Conservation (phyloP, 1,139 yeast genomes). For the Meyerozyma smithsonii region DNA sequence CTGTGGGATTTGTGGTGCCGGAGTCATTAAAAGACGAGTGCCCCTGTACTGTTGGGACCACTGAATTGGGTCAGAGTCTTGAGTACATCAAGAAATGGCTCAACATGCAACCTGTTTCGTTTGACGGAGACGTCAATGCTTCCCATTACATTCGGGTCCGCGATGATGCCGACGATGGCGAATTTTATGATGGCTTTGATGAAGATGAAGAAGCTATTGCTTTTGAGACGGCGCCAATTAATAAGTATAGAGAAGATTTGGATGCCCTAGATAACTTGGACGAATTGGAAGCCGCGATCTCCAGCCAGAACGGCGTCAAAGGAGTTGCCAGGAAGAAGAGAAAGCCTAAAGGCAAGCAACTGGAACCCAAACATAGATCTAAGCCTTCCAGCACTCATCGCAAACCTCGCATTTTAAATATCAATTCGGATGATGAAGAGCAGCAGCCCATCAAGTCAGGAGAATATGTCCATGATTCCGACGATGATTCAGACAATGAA, state of each 20-base stretch:
- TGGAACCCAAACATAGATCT: background rate
- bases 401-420: constrained; percentile 15
- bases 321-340: constrained; percentile 22
- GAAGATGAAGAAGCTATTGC: constrained; percentile 26
- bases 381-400: constrained; percentile 10
- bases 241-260: constrained; percentile 14
- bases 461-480: constrained; percentile 57
- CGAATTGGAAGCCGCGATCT: constrained; percentile 22
- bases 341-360: background rate
- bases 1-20: constrained; percentile 39
- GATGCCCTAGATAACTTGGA: constrained; percentile 31
- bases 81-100: constrained; percentile 31
- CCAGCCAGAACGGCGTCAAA: constrained; percentile 13
- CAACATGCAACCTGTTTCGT: constrained; percentile 24
- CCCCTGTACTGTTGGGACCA: constrained; percentile 18
- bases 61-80: constrained; percentile 17
- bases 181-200: constrained; percentile 17
- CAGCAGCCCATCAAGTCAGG: constrained; percentile 33
- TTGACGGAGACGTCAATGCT: constrained; percentile 43
- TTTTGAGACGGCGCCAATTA: constrained; percentile 26
- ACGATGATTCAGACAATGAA: constrained; percentile 65
- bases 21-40: constrained; percentile 30
- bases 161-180: constrained; percentile 19
- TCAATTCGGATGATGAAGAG: constrained; percentile 18
- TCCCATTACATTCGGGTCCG: constrained; percentile 26